These are phyloP conservation scores for Arxiozyma heterogenica DNA, from an alignment of 1,139 yeast species.

Conservation along the genomic window DNA sequence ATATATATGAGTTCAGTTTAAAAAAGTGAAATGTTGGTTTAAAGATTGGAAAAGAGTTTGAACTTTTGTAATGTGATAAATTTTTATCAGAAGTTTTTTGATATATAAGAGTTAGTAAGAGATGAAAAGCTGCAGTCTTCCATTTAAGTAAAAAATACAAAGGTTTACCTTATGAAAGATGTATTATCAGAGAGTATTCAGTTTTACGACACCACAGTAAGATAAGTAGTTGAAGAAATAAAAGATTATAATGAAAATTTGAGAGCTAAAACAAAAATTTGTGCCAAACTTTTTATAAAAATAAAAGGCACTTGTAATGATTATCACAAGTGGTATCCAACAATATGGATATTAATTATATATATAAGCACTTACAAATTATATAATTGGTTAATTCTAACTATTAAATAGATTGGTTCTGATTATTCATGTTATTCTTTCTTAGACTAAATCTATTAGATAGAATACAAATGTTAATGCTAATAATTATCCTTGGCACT, in stretches of 20 bases:
- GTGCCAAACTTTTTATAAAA: background rate
- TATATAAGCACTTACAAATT: no score
- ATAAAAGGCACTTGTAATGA: no score
- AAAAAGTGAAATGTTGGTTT: background rate
- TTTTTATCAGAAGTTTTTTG: slow-evolving; percentile 23
- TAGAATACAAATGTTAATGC: no score
- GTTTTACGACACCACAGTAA: slow-evolving; percentile 65
- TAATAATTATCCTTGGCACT: no score
- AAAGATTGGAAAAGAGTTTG: background rate
- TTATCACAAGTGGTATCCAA: no score
- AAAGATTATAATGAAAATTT: slow-evolving; percentile 36
- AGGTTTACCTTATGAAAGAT: slow-evolving; percentile 67
- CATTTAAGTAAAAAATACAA: slow-evolving; percentile 15
- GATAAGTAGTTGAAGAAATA: slow-evolving; percentile 60
- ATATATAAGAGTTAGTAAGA: slow-evolving; percentile 27
- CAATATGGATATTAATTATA: no score
- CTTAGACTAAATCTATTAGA: no score
- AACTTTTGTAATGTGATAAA: slow-evolving; percentile 20
- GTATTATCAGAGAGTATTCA: slow-evolving; percentile 77
- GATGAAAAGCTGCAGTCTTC: slow-evolving; percentile 28
- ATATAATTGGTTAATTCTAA: no score
- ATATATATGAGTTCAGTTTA: background rate
- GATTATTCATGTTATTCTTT: no score
- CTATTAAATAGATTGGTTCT: no score
- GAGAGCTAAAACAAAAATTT: slow-evolving; percentile 5